phyloP scores from a whole-genome alignment of 1,284 basidiomycete genomes.

The Tilletia caries region DNA sequence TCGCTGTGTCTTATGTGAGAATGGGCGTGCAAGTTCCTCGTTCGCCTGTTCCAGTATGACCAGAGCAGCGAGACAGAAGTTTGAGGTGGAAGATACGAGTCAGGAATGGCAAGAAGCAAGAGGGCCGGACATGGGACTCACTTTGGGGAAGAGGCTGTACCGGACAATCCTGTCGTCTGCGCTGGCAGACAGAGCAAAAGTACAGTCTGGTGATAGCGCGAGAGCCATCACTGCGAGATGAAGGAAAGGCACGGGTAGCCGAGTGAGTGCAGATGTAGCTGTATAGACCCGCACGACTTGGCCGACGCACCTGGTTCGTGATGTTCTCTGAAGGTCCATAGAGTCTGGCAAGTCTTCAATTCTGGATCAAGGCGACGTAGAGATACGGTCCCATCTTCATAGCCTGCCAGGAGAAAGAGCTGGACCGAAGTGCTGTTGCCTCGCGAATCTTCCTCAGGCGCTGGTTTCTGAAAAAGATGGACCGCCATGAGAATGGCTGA shows the following conservation, averaged over 20 bases:
- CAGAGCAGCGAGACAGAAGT: too few species aligned
- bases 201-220: not conserved
- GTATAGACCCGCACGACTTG: not conserved
- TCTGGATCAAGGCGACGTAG: conserved; percentile 55
- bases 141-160: conserved; percentile 15
- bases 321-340: not conserved
- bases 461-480: conserved; percentile 62
- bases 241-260: not conserved
- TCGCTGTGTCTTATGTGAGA: not conserved
- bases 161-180: conserved; percentile 30
- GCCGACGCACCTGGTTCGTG: not conserved
- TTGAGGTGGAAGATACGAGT: too few species aligned
- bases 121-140: not conserved
- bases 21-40: too few species aligned
- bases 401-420: conserved; percentile 67
- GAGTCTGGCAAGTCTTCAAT: not conserved
- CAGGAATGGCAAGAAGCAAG: not conserved
- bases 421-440: conserved; percentile 36
- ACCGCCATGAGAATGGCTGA: conserved; percentile 80
- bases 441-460: conserved; percentile 30
- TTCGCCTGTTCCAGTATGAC: too few species aligned
- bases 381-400: conserved; percentile 75
- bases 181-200: conserved; percentile 22
- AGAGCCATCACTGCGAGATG: conserved; percentile 20
- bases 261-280: too few species aligned